Percentiles rank a stretch among this genome's conserved stretches.
Evolutionary conservation across 345 rosid genomes (phyloP).

Genomic region (Camelina neglecta): DNA sequence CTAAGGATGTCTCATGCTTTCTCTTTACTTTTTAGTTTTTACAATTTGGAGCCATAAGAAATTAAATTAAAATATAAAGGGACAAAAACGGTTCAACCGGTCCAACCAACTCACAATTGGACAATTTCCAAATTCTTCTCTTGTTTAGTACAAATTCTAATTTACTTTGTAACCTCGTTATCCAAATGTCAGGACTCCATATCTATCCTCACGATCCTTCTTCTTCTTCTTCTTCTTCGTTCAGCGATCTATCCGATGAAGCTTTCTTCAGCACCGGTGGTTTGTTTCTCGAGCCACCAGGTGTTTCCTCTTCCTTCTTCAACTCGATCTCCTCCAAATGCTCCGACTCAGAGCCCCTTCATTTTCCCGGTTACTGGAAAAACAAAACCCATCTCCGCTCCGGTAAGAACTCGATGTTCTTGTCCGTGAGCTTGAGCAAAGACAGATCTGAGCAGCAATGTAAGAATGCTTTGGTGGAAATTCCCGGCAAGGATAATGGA

Average conservation of each 20-base stretch:
- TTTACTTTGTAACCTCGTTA: background rate
- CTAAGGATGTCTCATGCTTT: slow-evolving; percentile 61
- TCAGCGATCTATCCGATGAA: slow-evolving; percentile 35
- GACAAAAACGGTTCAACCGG: slow-evolving; percentile 3
- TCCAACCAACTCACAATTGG: slow-evolving; percentile 7
- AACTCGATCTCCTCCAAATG: slow-evolving; percentile 47
- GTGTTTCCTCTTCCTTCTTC: slow-evolving; percentile 51
- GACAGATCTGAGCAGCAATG: slow-evolving; percentile 32
- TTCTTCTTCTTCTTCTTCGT: slow-evolving; percentile 34
- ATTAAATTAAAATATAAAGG: background rate
- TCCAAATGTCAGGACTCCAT: slow-evolving; percentile 46
- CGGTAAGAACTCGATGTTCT: slow-evolving; percentile 36
- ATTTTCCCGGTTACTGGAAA: slow-evolving; percentile 31
- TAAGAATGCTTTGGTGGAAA: slow-evolving; percentile 42
- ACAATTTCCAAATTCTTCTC: background rate
- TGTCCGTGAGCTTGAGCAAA: slow-evolving; percentile 63
- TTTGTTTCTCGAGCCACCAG: slow-evolving; percentile 59
- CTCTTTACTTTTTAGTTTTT: background rate
- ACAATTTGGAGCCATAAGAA: background rate
- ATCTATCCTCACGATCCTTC: slow-evolving; percentile 43
- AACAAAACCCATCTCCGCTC: slow-evolving; percentile 25
- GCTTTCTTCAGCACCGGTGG: slow-evolving; percentile 54
- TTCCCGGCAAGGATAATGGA: slow-evolving; percentile 28
- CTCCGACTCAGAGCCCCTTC: slow-evolving; percentile 30
- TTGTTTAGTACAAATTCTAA: too few relatives aligned